A percentile compares a stretch with the other conserved stretches of the same genome.
These are phyloP conservation scores for Mycogone perniciosa DNA, from an alignment of 2,329 filamentous ascomycete genomes.

Conservation along the genomic window DNA sequence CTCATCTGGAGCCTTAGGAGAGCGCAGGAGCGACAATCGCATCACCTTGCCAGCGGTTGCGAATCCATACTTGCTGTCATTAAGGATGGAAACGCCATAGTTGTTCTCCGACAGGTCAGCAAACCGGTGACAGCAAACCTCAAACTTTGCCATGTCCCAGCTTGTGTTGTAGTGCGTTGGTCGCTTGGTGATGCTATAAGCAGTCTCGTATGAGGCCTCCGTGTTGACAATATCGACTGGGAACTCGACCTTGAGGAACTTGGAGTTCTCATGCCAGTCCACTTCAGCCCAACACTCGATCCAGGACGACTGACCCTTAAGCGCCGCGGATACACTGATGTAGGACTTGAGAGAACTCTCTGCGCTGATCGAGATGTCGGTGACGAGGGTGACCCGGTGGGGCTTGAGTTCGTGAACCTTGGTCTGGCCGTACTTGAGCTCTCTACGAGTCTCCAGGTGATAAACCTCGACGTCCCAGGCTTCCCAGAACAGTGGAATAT, in stretches of 20 bases:
- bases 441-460: slow-evolving; percentile 79
- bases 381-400: slow-evolving; percentile 74
- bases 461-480: slow-evolving; percentile 98
- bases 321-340: slow-evolving; percentile 67
- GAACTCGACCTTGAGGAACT: slow-evolving; percentile 98
- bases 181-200: slow-evolving; percentile 80
- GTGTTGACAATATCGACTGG: slow-evolving; percentile 86
- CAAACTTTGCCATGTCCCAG: slow-evolving; percentile 98
- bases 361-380: slow-evolving; percentile 81
- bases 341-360: slow-evolving; percentile 81
- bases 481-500: slow-evolving; percentile 96
- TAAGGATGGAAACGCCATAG: slow-evolving; percentile 87
- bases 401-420: slow-evolving; percentile 64
- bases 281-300: slow-evolving; percentile 79
- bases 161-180: slow-evolving; percentile 97
- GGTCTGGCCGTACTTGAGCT: slow-evolving; percentile 63
- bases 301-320: slow-evolving; percentile 53
- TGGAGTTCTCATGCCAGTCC: slow-evolving; percentile 97
- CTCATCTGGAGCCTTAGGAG: slow-evolving; percentile 87
- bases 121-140: slow-evolving; percentile 93
- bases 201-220: slow-evolving; percentile 91
- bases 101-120: slow-evolving; percentile 82
- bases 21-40: slow-evolving; percentile 78
- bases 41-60: slow-evolving; percentile 84
- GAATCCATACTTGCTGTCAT: slow-evolving; percentile 95